phyloP scores from a whole-genome alignment of 2,329 filamentous ascomycete species.

The Dothistroma pini region DNA sequence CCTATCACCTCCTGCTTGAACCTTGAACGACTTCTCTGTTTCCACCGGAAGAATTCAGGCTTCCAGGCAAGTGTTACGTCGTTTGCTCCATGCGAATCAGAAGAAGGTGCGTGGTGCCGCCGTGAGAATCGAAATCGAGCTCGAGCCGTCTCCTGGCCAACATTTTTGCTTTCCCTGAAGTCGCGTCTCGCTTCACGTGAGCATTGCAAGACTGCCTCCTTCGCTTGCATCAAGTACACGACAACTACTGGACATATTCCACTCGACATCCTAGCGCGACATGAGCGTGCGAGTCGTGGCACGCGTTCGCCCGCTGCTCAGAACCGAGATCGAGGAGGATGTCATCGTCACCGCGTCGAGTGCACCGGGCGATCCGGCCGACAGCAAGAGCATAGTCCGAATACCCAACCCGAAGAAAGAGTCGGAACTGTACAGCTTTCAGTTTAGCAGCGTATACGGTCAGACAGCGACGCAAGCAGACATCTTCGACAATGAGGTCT shows the following conservation, averaged over 20 bases:
- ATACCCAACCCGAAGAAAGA: constrained; percentile 95
- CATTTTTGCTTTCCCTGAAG: neutral
- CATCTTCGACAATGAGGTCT: constrained; percentile 85
- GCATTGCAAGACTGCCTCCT: constrained; percentile 7
- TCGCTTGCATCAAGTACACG: constrained; percentile 5
- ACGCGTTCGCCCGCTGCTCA: constrained; percentile 81
- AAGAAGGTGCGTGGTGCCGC: no score
- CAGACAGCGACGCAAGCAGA: constrained; percentile 75
- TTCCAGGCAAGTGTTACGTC: no score
- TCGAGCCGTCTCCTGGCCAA: neutral
- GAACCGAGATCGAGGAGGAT: constrained; percentile 81
- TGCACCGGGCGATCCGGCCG: constrained; percentile 44
- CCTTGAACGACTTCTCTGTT: no score
- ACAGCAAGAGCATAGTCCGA: constrained; percentile 60
- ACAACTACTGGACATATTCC: neutral
- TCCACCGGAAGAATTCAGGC: no score
- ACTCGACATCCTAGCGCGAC: constrained; percentile 2
- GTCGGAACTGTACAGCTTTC: constrained; percentile 84
- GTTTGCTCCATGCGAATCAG: no score
- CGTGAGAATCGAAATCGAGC: neutral
- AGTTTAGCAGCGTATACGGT: constrained; percentile 92
- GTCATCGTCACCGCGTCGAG: constrained; percentile 71
- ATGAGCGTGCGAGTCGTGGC: constrained; percentile 79
- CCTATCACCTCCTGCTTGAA: no score
- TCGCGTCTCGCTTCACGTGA: neutral